Base-by-base conservation (phyloP, 116 monocot genomes). In the Phalaenopsis hybrid region DNA sequence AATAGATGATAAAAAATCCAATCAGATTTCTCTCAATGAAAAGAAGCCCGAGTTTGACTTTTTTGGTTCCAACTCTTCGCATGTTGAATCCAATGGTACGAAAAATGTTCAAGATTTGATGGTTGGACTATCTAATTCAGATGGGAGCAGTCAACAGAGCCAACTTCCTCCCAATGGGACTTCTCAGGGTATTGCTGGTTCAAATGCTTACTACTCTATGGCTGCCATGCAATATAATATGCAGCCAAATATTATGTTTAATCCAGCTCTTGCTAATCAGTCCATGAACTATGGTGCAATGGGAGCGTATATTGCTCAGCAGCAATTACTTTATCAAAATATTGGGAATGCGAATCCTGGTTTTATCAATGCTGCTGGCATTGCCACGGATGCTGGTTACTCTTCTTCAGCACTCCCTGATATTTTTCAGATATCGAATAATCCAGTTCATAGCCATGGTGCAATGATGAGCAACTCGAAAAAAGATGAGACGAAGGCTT, bases 401-500 rank as follows among this genome's bases (percentile, higher is more conserved):
- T 21, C 80, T 74, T 82, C 89, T 74, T 82, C 89, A 5, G 61
- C 89, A 2, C 78, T 94, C 6, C 93, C 97, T 79, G 94, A 98
- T 81, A 82, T 93, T 81, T 98, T 98, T 63, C 88, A 93, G 16
- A 13, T 79, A 75, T 83, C 88, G 46, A 93, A 80, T 74, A 87
- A 84, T 86, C 84, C 86, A 43, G 83, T 85, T 52, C 94, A 86
- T 28, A 85, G 51, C 55, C 89, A 86, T 46, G 75, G 78, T 84
- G 5, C 92, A 41, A 69, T 81, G 57, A 67, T 81, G 75, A 90
- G 44, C 82, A 89, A 48, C 78, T 49, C 89, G 55, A 97, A 90
- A 83, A 93, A 93, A 75, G 94, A 94, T 65, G 96, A 96, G 17
- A 92, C 97, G 23, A 92, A 93, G 86, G 97, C 97, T 81, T 98